phyloP scores from a whole-genome alignment of 2,329 filamentous ascomycete genomes.

The Hypoxylon sp. region DNA sequence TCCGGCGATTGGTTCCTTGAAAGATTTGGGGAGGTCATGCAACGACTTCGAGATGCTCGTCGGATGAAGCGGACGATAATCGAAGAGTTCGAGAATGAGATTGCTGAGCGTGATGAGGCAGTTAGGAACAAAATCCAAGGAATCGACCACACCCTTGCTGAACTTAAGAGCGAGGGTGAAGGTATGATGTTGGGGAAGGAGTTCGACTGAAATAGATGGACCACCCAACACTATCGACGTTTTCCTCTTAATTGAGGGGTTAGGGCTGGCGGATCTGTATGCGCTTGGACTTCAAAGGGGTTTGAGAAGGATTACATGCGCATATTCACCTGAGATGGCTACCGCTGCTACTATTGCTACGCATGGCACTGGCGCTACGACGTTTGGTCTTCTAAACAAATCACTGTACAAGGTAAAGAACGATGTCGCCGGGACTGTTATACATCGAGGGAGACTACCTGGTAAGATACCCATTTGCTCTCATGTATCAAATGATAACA shows the following conservation, averaged over 20 bases:
- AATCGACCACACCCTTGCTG: slow-evolving; percentile 69
- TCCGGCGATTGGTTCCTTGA: slow-evolving; percentile 73
- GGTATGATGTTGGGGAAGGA: slow-evolving; percentile 64
- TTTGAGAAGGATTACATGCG: slow-evolving; percentile 8
- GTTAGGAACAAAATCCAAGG: slow-evolving; percentile 68
- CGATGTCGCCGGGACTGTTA: slow-evolving; percentile 19
- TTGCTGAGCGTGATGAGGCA: slow-evolving; percentile 68
- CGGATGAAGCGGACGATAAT: slow-evolving; percentile 66
- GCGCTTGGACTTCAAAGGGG: slow-evolving; percentile 15
- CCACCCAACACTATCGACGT: slow-evolving; percentile 18
- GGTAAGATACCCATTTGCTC: slow-evolving; percentile 46
- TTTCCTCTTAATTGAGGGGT: slow-evolving; percentile 6
- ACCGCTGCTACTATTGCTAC: slow-evolving; percentile 28
- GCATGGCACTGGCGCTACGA: slow-evolving; percentile 21
- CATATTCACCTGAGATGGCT: slow-evolving; percentile 18
- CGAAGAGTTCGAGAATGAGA: slow-evolving; percentile 68
- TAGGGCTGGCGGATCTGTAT: slow-evolving; percentile 20
- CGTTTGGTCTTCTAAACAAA: slow-evolving; percentile 18
- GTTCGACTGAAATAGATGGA: slow-evolving; percentile 49
- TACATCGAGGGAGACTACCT: slow-evolving; percentile 29
- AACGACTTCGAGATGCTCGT: slow-evolving; percentile 64
- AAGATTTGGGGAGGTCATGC: slow-evolving; percentile 67
- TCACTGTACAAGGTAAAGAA: slow-evolving; percentile 9
- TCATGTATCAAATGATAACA: slow-evolving; percentile 62
- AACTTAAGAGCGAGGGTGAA: slow-evolving; percentile 70